Base-by-base conservation (phyloP, 768 basidiomycete genomes). In the Boletus huronensis region DNA sequence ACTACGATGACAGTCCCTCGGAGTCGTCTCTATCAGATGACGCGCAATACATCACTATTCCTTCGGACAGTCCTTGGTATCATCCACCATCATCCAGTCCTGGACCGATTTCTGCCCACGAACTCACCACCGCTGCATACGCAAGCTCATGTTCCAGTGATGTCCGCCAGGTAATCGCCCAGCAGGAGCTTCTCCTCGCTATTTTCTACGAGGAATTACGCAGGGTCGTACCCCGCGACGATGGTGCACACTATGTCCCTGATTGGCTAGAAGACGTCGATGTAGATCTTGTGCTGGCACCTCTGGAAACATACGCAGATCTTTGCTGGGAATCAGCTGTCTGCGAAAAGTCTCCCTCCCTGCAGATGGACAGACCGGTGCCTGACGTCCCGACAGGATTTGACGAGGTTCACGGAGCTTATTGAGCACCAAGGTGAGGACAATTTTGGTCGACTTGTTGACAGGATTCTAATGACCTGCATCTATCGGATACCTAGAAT, bases 11-110 rank as follows among this genome's bases (percentile, higher is more conserved):
- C 32, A 62, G 61, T 52, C 47, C 3, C 32, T 60, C 63, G 7
- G 61, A 50, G 4, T 64, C 61, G 9, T 54, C 59, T 19, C 35
- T 50, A 16, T 62, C 70, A 35, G 63, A 63, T 25, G 67, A 69
- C 42, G 70, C 66, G 3, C 77, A 79, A 58, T 74, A 74, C 42
- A 63, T 78, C 46, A 68, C 64, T 48, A 76, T 79, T 44, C 68
- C 72, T 11, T 64, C 58, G 32, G 71, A 71, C 48, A 78, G 71
- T 39, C 72, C 72, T 4, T 78, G 76, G 68, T 74, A 73, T 56
- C 67, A 61, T 23, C 61, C 53, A 31, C 68, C 71, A 31, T 63
- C 70, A 26, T 58, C 64, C 21, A 67, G 64, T 50, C 65, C 69
- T 6, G 58, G 55, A 41, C 67, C 63, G 3, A n/a, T 57, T n/a